phyloP scores from a whole-genome alignment of 176 grass and related monocot species.

The Eragrostis curvula region DNA sequence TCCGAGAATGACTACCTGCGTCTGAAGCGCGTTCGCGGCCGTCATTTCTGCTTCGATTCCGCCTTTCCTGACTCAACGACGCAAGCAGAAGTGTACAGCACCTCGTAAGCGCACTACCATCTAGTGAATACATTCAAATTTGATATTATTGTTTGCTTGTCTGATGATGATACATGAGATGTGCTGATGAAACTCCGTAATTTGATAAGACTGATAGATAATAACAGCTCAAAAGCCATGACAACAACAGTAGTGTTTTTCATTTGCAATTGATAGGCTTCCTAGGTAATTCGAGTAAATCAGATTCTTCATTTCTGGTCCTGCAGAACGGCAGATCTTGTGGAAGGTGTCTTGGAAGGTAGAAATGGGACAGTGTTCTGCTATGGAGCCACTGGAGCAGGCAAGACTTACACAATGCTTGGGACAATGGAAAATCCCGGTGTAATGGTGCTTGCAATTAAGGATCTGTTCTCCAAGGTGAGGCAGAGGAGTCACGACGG shows the following conservation, averaged over 20 bases:
- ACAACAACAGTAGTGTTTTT: background rate
- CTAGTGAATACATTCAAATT: background rate
- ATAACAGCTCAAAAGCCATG: conserved; percentile 2
- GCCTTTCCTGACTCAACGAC: conserved; percentile 78
- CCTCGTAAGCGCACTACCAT: conserved; percentile 61
- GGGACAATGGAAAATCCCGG: conserved; percentile 83
- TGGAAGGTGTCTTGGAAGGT: conserved; percentile 90
- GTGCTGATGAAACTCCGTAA: background rate
- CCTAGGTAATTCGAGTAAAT: background rate
- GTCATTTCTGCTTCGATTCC: conserved; percentile 94
- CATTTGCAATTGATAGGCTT: background rate
- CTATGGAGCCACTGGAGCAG: conserved; percentile 96
- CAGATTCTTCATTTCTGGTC: conserved; percentile 22
- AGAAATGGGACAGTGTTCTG: conserved; percentile 97
- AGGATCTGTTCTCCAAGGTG: conserved; percentile 92
- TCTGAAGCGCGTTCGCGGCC: conserved; percentile 77
- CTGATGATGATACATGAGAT: background rate
- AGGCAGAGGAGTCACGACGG: conserved; percentile 74
- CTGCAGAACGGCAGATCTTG: conserved; percentile 83
- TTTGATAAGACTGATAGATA: background rate
- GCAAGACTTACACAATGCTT: conserved; percentile 98
- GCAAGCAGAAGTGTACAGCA: conserved; percentile 78
- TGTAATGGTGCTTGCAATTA: conserved; percentile 96
- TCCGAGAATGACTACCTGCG: conserved; percentile 87
- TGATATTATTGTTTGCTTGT: conserved; percentile 11